Evolutionary conservation across 192 early-diverging fungal species (phyloP), one percentile per base, ranked within the genome.

Genomic region (Polychytrium aggregatum): DNA sequence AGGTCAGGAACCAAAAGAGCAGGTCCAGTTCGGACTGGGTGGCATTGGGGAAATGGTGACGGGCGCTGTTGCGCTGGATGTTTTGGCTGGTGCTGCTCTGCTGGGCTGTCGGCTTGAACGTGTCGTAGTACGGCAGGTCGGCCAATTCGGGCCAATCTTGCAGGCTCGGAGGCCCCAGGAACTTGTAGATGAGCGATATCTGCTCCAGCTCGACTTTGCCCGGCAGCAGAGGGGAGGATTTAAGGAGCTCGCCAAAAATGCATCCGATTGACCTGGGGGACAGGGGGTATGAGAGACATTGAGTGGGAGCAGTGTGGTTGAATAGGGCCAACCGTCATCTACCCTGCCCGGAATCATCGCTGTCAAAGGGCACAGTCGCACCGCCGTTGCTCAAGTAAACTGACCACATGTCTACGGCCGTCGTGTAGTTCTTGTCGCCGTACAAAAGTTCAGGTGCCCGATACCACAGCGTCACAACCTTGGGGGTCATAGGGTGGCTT

Each of bases 391-490:
- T 30, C 24, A 7, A 36, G 0, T 13, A 4, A 30, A 49, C 50
- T 46, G 54, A 75, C 87, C 88, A 90, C 65, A 89, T 70, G 59
- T 90, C 88, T 1, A 86, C 69, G 0, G 91, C 88, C 21, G 78
- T 85, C 17, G 88, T 90, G 63, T 98, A 98, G 53, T 77, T 79
- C n/a, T 82, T 65, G 1, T 83, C 82, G 10, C 93, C 90, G 1
- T 95, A 68, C 27, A 98, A 61, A 20, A 98, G 59, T 57, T 95
- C 91, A 0, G 94, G 94, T 0, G 91, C 82, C 8, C 94, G 81
- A 65, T 98, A 98, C 94, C 94, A 98, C 30, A 95, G 81, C 0
- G 94, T 98, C 5, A 98, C 92, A 20, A 98, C 92, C 0, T 82
- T 82, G 22, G 78, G 87, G 31, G 86, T 92, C 55, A 94, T 68